A percentile compares a stretch with the other conserved stretches of the same genome.
Conservation (phyloP, 2,329 filamentous ascomycete genomes). For the Colletotrichum gigasporum region DNA sequence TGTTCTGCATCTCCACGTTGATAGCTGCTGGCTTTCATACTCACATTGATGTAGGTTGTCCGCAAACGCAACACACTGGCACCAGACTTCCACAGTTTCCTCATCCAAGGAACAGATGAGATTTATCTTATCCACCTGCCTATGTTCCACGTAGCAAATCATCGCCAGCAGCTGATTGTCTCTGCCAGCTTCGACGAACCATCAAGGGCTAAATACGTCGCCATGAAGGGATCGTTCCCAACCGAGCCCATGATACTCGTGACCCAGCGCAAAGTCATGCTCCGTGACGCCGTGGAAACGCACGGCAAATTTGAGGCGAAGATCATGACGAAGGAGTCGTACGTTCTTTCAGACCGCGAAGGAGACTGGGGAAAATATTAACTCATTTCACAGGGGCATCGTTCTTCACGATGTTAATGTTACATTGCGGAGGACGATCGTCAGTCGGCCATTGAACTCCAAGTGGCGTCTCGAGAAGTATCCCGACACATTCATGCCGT, state of each 20-base stretch:
- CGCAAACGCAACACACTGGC: constrained; percentile 46
- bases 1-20: background rate
- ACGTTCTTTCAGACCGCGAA: constrained; percentile 17
- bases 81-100: constrained; percentile 46
- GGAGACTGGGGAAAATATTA: background rate
- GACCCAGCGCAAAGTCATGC: constrained; percentile 37
- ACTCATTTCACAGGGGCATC: background rate
- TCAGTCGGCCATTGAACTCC: constrained; percentile 47
- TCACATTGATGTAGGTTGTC: too few species aligned
- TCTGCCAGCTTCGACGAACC: constrained; percentile 36
- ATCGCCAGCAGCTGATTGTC: constrained; percentile 50
- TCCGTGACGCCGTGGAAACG: constrained; percentile 35
- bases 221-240: constrained; percentile 37
- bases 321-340: constrained; percentile 41
- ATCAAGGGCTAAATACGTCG: constrained; percentile 35
- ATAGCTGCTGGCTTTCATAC: accelerated
- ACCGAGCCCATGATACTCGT: constrained; percentile 39
- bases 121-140: constrained; percentile 47
- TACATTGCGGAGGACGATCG: constrained; percentile 36
- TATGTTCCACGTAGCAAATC: constrained; percentile 51
- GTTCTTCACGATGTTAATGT: constrained; percentile 38
- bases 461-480: constrained; percentile 44
- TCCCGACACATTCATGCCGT: constrained; percentile 49
- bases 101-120: constrained; percentile 45
- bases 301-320: constrained; percentile 38